Evolutionary conservation across 495 filamentous ascomycete genomes (phyloP).

Genomic region (Penicillium longicatenatum): DNA sequence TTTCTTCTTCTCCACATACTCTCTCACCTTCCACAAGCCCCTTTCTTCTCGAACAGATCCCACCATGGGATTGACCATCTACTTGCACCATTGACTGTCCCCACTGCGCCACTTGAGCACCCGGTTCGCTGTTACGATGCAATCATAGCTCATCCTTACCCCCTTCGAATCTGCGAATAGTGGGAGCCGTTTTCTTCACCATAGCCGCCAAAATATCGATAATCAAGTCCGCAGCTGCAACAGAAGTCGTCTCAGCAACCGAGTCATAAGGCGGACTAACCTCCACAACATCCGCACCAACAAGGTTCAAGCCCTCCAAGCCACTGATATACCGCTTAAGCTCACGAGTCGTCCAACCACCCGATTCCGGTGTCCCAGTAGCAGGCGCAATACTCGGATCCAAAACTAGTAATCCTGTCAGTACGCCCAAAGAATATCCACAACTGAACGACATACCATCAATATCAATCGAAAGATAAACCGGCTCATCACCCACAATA

Average conservation of each 20-base stretch:
- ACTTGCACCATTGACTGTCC: no score
- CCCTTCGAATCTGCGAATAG: neutral
- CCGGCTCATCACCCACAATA: conserved; percentile 22
- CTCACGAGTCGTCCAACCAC: conserved; percentile 37
- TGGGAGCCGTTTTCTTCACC: conserved; percentile 16
- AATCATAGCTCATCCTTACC: conserved; percentile 19
- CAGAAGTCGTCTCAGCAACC: conserved; percentile 46
- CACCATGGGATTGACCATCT: no score
- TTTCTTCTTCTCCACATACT: no score
- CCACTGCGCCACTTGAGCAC: no score
- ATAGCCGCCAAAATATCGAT: conserved; percentile 32
- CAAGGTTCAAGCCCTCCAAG: conserved; percentile 28
- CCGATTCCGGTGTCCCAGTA: conserved; percentile 34
- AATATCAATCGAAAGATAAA: conserved; percentile 34
- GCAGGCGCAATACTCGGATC: conserved; percentile 31
- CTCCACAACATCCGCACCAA: conserved; percentile 43
- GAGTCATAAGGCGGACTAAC: conserved; percentile 54
- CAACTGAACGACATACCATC: conserved; percentile 18
- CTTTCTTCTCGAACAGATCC: no score
- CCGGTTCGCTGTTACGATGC: no score
- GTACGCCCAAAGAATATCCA: neutral
- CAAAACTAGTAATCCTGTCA: conserved; percentile 13
- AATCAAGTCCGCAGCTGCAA: conserved; percentile 48
- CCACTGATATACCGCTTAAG: conserved; percentile 29
- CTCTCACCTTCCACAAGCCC: no score